Conservation (phyloP, 306 rosid species). For the Glycine latifolia region DNA sequence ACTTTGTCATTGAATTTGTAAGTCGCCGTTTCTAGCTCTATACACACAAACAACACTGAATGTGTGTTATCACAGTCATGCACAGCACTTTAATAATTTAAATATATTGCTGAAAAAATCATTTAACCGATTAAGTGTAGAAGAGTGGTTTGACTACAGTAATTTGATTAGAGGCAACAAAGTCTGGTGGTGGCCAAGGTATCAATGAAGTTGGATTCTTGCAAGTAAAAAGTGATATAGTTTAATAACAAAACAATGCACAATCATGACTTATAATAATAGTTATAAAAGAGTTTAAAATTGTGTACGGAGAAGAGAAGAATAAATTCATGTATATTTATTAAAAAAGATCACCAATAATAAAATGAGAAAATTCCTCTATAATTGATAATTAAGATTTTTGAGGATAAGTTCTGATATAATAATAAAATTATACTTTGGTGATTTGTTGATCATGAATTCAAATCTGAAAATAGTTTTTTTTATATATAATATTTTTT, state of each 20-base stretch:
- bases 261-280: background rate
- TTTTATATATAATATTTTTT: too few relatives aligned
- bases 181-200: background rate
- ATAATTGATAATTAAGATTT: too few relatives aligned
- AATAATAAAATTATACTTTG: too few relatives aligned
- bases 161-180: background rate
- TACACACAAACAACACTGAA: background rate
- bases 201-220: background rate
- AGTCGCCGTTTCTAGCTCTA: constrained; percentile 2
- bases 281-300: background rate
- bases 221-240: background rate
- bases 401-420: too few relatives aligned
- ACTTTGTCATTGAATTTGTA: constrained; percentile 14
- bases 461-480: too few relatives aligned
- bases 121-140: background rate
- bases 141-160: background rate
- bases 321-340: background rate
- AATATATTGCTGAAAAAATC: background rate
- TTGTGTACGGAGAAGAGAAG: background rate
- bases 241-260: background rate
- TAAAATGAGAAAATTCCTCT: background rate
- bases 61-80: constrained; percentile 3
- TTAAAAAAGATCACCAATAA: too few relatives aligned
- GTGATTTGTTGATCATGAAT: too few relatives aligned
- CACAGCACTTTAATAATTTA: constrained; percentile 8